These are phyloP conservation scores for Infundibulicybe gibba DNA, from an alignment of 768 basidiomycete species.

Conservation along the genomic window DNA sequence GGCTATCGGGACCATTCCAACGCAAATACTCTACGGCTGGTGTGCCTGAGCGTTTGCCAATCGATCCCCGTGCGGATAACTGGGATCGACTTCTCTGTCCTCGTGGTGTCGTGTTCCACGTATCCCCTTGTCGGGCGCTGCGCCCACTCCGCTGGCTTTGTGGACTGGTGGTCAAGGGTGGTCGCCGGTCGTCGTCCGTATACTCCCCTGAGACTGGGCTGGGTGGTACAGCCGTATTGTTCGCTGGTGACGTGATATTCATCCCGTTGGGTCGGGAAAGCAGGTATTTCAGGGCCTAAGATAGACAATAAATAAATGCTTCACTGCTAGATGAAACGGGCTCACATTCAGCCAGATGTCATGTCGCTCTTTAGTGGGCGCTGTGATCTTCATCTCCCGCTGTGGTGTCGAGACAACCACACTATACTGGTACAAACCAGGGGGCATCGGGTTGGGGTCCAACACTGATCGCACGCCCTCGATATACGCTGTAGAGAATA, in stretches of 20 bases:
- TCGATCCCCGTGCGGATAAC: constrained; percentile 66
- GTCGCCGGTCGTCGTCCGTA: constrained; percentile 51
- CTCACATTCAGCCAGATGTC: constrained; percentile 94
- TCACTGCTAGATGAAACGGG: constrained; percentile 11
- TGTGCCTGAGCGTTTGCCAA: constrained; percentile 85
- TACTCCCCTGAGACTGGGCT: constrained; percentile 50
- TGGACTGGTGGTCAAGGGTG: constrained; percentile 52
- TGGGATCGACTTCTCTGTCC: constrained; percentile 79
- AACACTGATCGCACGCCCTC: constrained; percentile 89
- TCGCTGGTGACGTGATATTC: constrained; percentile 34
- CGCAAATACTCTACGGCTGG: constrained; percentile 90
- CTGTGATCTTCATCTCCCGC: constrained; percentile 98
- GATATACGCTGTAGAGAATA: constrained; percentile 69
- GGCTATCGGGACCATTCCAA: constrained; percentile 72
- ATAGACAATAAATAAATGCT: constrained; percentile 5
- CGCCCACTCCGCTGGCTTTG: constrained; percentile 71
- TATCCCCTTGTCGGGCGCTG: constrained; percentile 54
- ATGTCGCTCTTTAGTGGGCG: constrained; percentile 90
- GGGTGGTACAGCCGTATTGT: constrained; percentile 31
- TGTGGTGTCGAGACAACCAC: constrained; percentile 91
- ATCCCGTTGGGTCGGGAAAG: constrained; percentile 63
- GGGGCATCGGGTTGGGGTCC: constrained; percentile 94
- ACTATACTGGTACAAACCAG: constrained; percentile 89
- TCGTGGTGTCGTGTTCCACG: constrained; percentile 74
- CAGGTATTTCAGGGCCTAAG: constrained; percentile 87